Evolutionary conservation across 306 rosid genomes (phyloP).

Genomic region (Prunus padus): DNA sequence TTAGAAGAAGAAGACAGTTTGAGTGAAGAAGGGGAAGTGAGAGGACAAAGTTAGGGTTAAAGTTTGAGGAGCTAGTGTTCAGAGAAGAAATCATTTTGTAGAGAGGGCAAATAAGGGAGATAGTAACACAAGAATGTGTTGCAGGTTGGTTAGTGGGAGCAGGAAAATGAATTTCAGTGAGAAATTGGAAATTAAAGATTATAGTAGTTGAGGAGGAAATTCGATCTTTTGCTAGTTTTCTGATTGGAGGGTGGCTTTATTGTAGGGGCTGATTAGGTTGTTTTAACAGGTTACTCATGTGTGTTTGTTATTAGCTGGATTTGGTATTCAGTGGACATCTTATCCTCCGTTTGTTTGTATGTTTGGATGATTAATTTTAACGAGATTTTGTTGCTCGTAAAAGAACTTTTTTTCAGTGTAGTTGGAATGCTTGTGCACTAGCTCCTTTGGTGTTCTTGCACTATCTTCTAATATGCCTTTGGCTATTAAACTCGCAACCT

Average conservation of each 20-base stretch:
- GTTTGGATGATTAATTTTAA: not conserved
- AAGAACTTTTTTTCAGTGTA: not conserved
- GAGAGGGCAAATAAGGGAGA: not conserved
- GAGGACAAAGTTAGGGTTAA: not conserved
- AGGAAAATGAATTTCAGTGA: no score
- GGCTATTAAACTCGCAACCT: not conserved
- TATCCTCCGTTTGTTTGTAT: no score
- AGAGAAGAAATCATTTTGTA: not conserved
- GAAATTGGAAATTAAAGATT: no score
- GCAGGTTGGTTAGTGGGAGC: no score
- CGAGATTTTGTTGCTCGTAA: not conserved
- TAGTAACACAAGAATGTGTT: no score
- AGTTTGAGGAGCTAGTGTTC: not conserved
- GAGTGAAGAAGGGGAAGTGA: not conserved
- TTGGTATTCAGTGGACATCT: not conserved
- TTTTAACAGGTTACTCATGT: no score
- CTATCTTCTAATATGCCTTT: not conserved
- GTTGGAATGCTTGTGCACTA: not conserved
- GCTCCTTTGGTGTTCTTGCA: not conserved
- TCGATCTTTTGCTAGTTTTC: no score
- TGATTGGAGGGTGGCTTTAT: no score
- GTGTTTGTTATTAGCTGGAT: not conserved
- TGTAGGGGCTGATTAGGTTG: no score
- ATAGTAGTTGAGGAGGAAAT: no score
- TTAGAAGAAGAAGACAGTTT: not conserved